phyloP scores from a whole-genome alignment of 768 basidiomycete genomes.

The Suillus occidentalis region DNA sequence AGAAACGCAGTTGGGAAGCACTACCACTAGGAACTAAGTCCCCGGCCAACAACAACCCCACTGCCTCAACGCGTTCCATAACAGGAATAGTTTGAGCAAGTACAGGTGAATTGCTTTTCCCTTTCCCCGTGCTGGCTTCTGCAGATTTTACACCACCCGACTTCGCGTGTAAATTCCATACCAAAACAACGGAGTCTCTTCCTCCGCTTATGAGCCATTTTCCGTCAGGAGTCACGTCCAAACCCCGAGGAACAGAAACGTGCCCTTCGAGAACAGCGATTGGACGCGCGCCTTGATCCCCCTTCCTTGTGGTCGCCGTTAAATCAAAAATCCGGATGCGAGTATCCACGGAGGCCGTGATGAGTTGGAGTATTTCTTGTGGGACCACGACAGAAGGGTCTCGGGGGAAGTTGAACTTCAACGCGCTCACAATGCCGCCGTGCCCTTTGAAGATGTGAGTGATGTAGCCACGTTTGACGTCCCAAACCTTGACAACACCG shows the following conservation, averaged over 20 bases:
- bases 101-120: conserved; percentile 56
- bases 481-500: conserved; percentile 97
- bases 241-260: conserved; percentile 88
- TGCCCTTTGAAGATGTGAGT: conserved; percentile 97
- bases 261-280: conserved; percentile 91
- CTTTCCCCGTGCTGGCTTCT: conserved; percentile 32
- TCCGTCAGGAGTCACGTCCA: conserved; percentile 84
- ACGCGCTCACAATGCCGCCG: conserved; percentile 93
- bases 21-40: conserved; percentile 38
- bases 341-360: conserved; percentile 92
- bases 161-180: conserved; percentile 74
- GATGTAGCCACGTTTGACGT: conserved; percentile 80
- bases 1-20: conserved; percentile 59
- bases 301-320: conserved; percentile 57
- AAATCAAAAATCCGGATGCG: conserved; percentile 92
- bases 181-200: conserved; percentile 85
- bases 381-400: conserved; percentile 50
- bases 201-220: conserved; percentile 90
- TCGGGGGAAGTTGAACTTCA: conserved; percentile 79
- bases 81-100: conserved; percentile 79
- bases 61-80: conserved; percentile 84
- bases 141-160: conserved; percentile 13
- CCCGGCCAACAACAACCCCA: conserved; percentile 65
- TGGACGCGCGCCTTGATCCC: conserved; percentile 58
- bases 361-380: conserved; percentile 66